A percentile compares a stretch with the other conserved stretches of the same genome.
These are phyloP conservation scores for Parietaria judaica DNA, from an alignment of 306 rosid species.

Conservation along the genomic window DNA sequence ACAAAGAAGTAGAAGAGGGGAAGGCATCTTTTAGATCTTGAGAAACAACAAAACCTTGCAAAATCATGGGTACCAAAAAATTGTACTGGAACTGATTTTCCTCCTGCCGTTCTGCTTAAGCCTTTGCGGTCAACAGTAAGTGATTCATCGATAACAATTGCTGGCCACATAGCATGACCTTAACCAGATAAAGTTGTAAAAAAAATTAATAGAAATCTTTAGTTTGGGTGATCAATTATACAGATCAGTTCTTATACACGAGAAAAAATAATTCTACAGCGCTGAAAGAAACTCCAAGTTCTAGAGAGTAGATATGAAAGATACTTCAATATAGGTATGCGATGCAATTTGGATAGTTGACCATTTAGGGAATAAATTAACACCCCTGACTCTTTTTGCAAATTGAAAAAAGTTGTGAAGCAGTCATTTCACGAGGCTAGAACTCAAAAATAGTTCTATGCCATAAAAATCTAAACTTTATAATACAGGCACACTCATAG, in stretches of 20 bases:
- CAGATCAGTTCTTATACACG: not conserved
- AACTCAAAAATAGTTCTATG: not conserved
- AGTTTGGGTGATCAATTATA: too few relatives aligned
- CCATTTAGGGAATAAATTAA: not conserved
- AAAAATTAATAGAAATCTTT: not conserved
- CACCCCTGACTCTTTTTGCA: not conserved
- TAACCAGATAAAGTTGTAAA: constrained; percentile 25
- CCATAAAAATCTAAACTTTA: not conserved
- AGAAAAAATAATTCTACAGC: not conserved
- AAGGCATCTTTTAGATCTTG: constrained; percentile 17
- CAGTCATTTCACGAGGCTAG: not conserved
- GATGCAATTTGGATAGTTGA: not conserved
- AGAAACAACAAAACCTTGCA: constrained; percentile 62
- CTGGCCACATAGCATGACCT: constrained; percentile 99
- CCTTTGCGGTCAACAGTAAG: constrained; percentile 78
- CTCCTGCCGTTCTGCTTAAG: constrained; percentile 49
- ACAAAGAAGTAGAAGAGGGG: not conserved
- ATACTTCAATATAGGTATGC: not conserved
- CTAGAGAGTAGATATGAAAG: not conserved
- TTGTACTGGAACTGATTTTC: constrained; percentile 84
- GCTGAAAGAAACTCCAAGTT: not conserved
- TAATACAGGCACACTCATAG: too few relatives aligned
- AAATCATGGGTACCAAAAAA: constrained; percentile 98
- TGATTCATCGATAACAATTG: constrained; percentile 87
- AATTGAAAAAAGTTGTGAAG: not conserved